Evolutionary conservation across 768 basidiomycete species (phyloP).

Genomic region (Boletus rex-veris): DNA sequence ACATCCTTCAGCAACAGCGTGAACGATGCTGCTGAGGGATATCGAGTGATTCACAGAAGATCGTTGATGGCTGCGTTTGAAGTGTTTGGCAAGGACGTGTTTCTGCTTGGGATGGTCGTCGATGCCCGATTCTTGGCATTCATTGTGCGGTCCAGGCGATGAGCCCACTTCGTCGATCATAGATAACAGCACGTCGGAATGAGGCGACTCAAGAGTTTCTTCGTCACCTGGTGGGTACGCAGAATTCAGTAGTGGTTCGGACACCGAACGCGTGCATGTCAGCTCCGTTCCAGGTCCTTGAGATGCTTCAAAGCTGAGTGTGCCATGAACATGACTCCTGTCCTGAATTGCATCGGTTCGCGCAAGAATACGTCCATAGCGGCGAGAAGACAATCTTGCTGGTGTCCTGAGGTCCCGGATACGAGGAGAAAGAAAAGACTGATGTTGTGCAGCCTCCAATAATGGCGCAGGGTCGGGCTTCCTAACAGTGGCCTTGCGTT

Average conservation of each 20-base stretch:
- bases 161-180: slow-evolving; percentile 10
- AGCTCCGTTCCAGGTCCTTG: neutral
- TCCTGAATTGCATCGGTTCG: neutral
- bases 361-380: slow-evolving; percentile 7
- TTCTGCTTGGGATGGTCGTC: neutral
- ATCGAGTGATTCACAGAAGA: slow-evolving; percentile 15
- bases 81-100: neutral
- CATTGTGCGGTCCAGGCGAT: neutral
- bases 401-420: slow-evolving; percentile 11
- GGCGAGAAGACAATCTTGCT: slow-evolving; percentile 17
- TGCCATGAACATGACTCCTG: neutral
- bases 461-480: neutral
- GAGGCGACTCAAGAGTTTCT: slow-evolving; percentile 4
- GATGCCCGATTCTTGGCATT: neutral
- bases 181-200: slow-evolving; percentile 12
- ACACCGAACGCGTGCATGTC: slow-evolving; percentile 2
- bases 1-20: slow-evolving; percentile 12
- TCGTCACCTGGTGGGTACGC: slow-evolving; percentile 1
- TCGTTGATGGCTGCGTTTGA: slow-evolving; percentile 7
- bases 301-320: neutral
- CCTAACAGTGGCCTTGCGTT: slow-evolving; percentile 26
- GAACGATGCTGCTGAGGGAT: slow-evolving; percentile 14
- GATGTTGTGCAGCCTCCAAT: neutral
- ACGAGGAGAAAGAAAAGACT: slow-evolving; percentile 20
- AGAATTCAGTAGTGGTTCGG: slow-evolving; percentile 10